These are phyloP conservation scores for Claviceps sp. DNA, from an alignment of 2,329 filamentous ascomycete species.

Conservation along the genomic window DNA sequence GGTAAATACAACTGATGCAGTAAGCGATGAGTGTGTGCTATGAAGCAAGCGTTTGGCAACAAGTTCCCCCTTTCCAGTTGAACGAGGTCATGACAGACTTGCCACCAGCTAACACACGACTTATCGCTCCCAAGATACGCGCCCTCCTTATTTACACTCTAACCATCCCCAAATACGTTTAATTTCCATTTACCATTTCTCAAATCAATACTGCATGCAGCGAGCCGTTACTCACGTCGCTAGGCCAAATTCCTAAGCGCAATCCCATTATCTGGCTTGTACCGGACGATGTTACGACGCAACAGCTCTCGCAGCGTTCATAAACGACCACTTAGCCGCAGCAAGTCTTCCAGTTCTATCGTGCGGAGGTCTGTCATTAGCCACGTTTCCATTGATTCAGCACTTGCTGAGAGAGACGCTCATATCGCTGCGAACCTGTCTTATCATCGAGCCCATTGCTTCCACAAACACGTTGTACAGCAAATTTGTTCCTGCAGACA, in stretches of 20 bases:
- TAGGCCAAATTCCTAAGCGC: not conserved
- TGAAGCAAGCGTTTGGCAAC: not conserved
- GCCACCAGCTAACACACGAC: not conserved
- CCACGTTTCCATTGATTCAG: conserved; percentile 35
- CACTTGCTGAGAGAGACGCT: conserved; percentile 42
- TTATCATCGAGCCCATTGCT: conserved; percentile 39
- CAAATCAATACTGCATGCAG: not conserved
- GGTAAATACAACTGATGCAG: not conserved
- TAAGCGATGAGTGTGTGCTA: not conserved
- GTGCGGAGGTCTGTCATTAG: conserved; percentile 23
- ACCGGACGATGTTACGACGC: conserved; percentile 31
- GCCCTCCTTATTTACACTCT: not conserved
- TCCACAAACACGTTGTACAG: conserved; percentile 7
- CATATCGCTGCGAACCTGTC: conserved; percentile 49
- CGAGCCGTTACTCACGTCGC: not conserved
- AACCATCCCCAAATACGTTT: not conserved
- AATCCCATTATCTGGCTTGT: not conserved
- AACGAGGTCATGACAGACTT: not conserved
- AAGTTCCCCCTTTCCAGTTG: not conserved
- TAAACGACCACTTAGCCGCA: conserved; percentile 30
- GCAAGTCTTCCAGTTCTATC: conserved; percentile 40
- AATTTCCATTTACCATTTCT: conserved; percentile 1
- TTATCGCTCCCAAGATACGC: not conserved
- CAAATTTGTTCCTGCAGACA: conserved; percentile 1
- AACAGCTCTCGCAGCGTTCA: conserved; percentile 31